phyloP scores from a whole-genome alignment of 139 green algal genomes.

The Chlamydomonas incerta region DNA sequence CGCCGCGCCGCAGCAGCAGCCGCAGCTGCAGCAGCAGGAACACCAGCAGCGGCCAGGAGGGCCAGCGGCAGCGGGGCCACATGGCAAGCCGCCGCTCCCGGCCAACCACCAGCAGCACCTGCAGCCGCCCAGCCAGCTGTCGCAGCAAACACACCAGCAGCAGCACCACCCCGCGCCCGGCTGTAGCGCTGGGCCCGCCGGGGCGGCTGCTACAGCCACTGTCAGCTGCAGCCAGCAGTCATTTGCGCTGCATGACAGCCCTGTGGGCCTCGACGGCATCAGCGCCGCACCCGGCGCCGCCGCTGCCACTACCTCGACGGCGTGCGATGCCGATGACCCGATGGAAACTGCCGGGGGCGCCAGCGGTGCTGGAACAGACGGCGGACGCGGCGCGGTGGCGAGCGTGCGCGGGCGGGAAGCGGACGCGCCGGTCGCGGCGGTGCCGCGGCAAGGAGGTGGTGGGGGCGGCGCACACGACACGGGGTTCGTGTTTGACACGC shows the following conservation, averaged over 20 bases:
- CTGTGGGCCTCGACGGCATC: conserved; percentile 10
- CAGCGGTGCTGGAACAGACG: too few species aligned
- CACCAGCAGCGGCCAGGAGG: too few species aligned
- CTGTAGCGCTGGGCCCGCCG: neutral
- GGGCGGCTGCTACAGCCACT: neutral
- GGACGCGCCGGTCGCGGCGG: too few species aligned
- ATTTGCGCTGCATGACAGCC: neutral
- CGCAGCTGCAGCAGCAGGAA: neutral
- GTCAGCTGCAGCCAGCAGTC: too few species aligned
- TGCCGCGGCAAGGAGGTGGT: too few species aligned
- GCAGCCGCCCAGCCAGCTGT: neutral
- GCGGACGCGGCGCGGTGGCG: too few species aligned
- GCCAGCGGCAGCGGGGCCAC: neutral
- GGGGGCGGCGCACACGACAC: too few species aligned
- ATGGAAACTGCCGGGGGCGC: too few species aligned
- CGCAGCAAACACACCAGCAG: conserved; percentile 1
- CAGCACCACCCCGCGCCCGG: neutral
- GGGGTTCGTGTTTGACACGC: conserved; percentile 18
- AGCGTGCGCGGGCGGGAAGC: too few species aligned
- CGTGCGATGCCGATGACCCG: too few species aligned
- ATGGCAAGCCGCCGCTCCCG: conserved; percentile 8
- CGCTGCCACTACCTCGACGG: neutral
- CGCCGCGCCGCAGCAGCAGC: neutral
- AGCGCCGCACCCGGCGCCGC: conserved; percentile 5
- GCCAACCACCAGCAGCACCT: neutral